phyloP scores from a whole-genome alignment of 805 yeast genomes.

The Jamesozyma piceae region DNA sequence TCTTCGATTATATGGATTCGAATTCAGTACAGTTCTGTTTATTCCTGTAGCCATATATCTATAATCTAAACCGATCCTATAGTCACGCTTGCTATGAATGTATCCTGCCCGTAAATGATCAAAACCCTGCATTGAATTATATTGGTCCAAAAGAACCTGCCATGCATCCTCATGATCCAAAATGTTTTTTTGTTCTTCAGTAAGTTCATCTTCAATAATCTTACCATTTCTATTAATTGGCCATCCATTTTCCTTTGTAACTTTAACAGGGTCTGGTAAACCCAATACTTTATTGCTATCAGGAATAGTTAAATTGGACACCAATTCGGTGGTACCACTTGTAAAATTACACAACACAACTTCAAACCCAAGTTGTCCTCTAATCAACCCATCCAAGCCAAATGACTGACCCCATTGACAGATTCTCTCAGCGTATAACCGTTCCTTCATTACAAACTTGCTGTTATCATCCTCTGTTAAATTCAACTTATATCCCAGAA shows the following conservation, averaged over 20 bases:
- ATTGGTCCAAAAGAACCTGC: slow-evolving; percentile 13
- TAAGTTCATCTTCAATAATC: slow-evolving; percentile 14
- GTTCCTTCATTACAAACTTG: slow-evolving; percentile 30
- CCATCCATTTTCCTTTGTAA: slow-evolving; percentile 24
- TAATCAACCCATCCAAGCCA: slow-evolving; percentile 49
- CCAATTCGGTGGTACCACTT: slow-evolving; percentile 37
- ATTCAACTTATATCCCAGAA: slow-evolving; percentile 11
- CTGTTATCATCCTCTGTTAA: slow-evolving; percentile 9
- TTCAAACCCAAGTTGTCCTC: slow-evolving; percentile 56
- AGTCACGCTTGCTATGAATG: slow-evolving; percentile 40
- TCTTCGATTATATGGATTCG: slow-evolving; percentile 41
- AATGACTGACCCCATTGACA: slow-evolving; percentile 46
- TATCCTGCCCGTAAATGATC: slow-evolving; percentile 42
- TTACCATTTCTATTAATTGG: slow-evolving; percentile 21
- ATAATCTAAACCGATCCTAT: slow-evolving; percentile 42
- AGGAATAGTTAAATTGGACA: slow-evolving; percentile 37
- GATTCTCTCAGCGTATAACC: slow-evolving; percentile 39
- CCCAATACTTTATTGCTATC: slow-evolving; percentile 32
- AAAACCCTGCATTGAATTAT: slow-evolving; percentile 31
- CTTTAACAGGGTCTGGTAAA: slow-evolving; percentile 30
- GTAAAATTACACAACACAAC: slow-evolving; percentile 50
- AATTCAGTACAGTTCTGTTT: slow-evolving; percentile 39
- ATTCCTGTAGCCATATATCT: slow-evolving; percentile 45
- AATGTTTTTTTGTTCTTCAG: slow-evolving; percentile 16
- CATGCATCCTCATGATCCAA: slow-evolving; percentile 20